Evolutionary conservation across 352 stramenopile species (phyloP), one percentile per base, ranked within the genome.

Genomic region (Globisporangium cederbergense): DNA sequence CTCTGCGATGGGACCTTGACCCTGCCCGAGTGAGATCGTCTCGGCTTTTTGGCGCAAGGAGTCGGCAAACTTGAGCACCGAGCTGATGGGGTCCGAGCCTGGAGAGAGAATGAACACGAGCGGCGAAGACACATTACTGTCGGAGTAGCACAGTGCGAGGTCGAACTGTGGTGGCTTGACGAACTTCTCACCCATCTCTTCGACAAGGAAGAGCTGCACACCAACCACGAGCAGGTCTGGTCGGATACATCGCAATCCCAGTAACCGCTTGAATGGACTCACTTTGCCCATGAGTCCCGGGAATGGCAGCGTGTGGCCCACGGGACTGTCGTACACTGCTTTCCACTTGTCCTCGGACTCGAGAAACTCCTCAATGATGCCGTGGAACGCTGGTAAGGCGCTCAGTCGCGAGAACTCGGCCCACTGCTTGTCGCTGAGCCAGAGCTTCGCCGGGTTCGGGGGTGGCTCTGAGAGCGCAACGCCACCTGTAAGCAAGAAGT

Each of bases 401-500:
- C 73, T 79, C n/a, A 98, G 60, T 6, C 91, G 81, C 55, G 87
- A 97, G n/a, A 98, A 85, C 55, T 98, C 89, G 36, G 91, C 91
- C 95, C 95, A 98, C 46, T 90, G 79, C 54, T 98, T 98, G 49
- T 96, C 86, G 42, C 80, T 90, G 40, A 98, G 81, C 95, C 95
- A 98, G 1, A 89, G 52, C 42, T 90, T 87, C 0, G 86, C 84
- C 11, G 95, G 93, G 54, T 98, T 98, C 6, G 79, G 76, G n/a
- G 88, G 88, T 22, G 97, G 92, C 42, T 98, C 91, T 0, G 81
- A 80, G 16, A 97, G 73, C 18, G 88, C 90, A n/a, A 97, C 71
- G 30, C 95, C 93, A 47, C 95, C 95, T 5, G 95, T 98, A 34
- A 98, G 88, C 46, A 98, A 71, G 65, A 98, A 98, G 22, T 96